A percentile compares a stretch with the other conserved stretches of the same genome.
These are phyloP conservation scores for Puya raimondii DNA, from an alignment of 176 grass and related monocot species.

Conservation along the genomic window DNA sequence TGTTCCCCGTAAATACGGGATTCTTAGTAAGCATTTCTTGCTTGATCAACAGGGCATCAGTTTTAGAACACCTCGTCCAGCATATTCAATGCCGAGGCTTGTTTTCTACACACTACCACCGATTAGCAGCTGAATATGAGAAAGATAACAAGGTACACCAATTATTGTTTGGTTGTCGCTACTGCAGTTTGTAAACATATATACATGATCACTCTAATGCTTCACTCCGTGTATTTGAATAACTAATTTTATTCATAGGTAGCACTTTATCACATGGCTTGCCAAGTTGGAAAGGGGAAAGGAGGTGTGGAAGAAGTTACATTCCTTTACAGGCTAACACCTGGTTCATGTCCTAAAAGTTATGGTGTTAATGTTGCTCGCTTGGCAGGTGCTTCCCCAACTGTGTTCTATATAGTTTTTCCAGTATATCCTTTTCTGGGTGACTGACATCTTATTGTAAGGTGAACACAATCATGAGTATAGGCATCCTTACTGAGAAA, in stretches of 20 bases:
- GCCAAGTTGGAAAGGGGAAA: slow-evolving; percentile 52
- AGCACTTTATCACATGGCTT: slow-evolving; percentile 84
- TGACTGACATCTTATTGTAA: not conserved
- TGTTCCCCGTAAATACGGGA: not conserved
- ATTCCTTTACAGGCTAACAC: slow-evolving; percentile 71
- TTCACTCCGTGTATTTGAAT: slow-evolving; percentile 24
- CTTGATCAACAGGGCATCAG: slow-evolving; percentile 51
- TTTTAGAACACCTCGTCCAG: slow-evolving; percentile 80
- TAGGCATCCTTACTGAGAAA: not conserved
- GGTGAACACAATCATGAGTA: not conserved
- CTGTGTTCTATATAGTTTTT: slow-evolving; percentile 1
- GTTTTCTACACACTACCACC: slow-evolving; percentile 97
- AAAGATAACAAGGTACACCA: slow-evolving; percentile 51
- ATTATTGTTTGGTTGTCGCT: slow-evolving; percentile 4
- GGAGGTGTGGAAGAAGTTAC: slow-evolving; percentile 76
- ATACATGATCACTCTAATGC: slow-evolving; percentile 7
- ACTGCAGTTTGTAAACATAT: not conserved
- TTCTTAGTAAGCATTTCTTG: slow-evolving; percentile 14
- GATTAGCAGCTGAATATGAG: slow-evolving; percentile 64
- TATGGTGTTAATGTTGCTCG: slow-evolving; percentile 97
- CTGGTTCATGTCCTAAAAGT: slow-evolving; percentile 94
- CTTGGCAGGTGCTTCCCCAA: slow-evolving; percentile 59
- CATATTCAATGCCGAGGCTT: slow-evolving; percentile 71
- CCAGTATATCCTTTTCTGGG: not conserved
- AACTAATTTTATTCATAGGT: slow-evolving; percentile 38